Evolutionary conservation across 768 basidiomycete genomes (phyloP).

Genomic region (Lactarius vividus): DNA sequence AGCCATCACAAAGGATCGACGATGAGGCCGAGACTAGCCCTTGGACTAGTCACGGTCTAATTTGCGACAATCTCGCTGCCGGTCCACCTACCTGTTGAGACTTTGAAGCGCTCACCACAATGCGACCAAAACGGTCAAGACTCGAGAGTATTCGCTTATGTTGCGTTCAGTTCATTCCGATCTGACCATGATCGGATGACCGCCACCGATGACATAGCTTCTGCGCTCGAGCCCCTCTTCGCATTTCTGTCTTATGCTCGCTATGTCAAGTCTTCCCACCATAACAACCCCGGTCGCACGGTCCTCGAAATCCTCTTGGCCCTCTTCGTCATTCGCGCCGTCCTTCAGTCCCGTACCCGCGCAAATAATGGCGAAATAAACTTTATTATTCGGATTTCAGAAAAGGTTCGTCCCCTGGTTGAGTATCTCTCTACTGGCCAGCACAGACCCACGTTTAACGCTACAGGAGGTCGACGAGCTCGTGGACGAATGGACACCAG

Average conservation of each 20-base stretch:
- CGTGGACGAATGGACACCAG: conserved; percentile 92
- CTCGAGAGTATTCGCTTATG: background rate
- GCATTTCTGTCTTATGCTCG: conserved; percentile 67
- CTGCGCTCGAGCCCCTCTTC: conserved; percentile 53
- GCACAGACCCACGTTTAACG: background rate
- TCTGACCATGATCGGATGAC: too few relatives aligned
- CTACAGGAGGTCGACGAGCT: conserved; percentile 92
- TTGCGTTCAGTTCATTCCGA: background rate
- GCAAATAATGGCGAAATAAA: conserved; percentile 82
- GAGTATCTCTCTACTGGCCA: background rate
- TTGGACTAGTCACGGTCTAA: too few relatives aligned
- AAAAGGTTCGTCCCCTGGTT: conserved; percentile 60
- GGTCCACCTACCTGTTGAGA: too few relatives aligned
- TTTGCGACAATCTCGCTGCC: too few relatives aligned
- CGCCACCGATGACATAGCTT: conserved; percentile 39
- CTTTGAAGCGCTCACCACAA: too few relatives aligned
- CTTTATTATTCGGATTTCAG: conserved; percentile 86
- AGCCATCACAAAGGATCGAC: too few relatives aligned
- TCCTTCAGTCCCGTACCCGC: conserved; percentile 86
- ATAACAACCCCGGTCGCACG: conserved; percentile 92
- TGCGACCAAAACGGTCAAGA: conserved; percentile 12
- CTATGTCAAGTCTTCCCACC: conserved; percentile 92
- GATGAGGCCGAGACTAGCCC: too few relatives aligned
- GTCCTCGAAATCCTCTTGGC: conserved; percentile 86
- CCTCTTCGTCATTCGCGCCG: conserved; percentile 83